Percentiles rank a stretch among this genome's conserved stretches.
Conservation (phyloP, 768 basidiomycete genomes). For the Xerocomellus intermedius region DNA sequence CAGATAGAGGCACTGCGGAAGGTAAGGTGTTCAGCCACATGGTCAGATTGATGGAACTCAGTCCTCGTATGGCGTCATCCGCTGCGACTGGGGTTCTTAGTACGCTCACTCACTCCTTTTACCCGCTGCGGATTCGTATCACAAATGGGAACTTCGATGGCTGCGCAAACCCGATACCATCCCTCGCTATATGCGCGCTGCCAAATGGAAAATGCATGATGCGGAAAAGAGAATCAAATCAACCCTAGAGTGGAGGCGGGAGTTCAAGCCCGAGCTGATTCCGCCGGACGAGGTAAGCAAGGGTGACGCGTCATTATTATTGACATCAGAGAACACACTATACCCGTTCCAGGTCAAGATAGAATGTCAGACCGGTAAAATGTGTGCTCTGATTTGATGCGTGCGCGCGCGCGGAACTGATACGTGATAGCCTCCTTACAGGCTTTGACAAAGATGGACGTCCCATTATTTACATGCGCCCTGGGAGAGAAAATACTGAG, state of each 20-base stretch:
- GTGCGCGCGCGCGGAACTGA: not conserved
- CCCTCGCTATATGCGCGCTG: conserved; percentile 77
- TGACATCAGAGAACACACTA: not conserved
- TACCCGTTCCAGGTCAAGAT: conserved; percentile 50
- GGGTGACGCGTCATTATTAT: not conserved
- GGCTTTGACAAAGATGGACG: conserved; percentile 86
- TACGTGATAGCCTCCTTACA: conserved; percentile 59
- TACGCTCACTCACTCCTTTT: conserved; percentile 65
- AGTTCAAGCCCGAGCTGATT: conserved; percentile 83
- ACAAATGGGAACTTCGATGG: conserved; percentile 79
- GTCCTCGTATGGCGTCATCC: not conserved
- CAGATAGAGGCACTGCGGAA: conserved; percentile 61
- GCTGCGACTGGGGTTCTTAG: conserved; percentile 35
- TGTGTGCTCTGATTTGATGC: conserved; percentile 46
- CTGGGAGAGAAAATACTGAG: conserved; percentile 83
- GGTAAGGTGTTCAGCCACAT: conserved; percentile 37
- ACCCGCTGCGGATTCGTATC: conserved; percentile 66
- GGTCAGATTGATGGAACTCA: not conserved
- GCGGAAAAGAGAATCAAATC: conserved; percentile 75
- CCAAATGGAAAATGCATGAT: conserved; percentile 79
- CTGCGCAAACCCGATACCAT: conserved; percentile 61
- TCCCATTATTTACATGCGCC: conserved; percentile 88
- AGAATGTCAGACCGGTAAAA: conserved; percentile 85
- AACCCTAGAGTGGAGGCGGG: conserved; percentile 82
- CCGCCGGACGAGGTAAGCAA: conserved; percentile 63